Percentiles rank a stretch among this genome's conserved stretches.
phyloP scores from a whole-genome alignment of 306 rosid species.

The Rubus parviflorus region DNA sequence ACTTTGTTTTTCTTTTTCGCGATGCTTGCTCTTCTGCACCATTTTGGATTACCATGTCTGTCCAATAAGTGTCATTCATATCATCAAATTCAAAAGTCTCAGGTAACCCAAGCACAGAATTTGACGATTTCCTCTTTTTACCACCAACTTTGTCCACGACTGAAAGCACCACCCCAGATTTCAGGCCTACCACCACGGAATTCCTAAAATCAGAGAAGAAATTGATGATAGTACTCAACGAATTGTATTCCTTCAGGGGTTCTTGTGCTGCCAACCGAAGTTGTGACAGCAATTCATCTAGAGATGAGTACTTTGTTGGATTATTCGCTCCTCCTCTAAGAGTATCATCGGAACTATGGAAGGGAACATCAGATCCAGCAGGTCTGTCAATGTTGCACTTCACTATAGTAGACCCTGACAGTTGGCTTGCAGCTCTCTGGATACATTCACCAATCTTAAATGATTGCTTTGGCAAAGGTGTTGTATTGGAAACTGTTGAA shows the following conservation, averaged over 20 bases:
- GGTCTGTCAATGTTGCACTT: slow-evolving; percentile 56
- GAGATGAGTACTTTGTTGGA: slow-evolving; percentile 60
- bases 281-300: slow-evolving; percentile 63
- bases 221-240: slow-evolving; percentile 45
- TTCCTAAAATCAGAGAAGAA: slow-evolving; percentile 91
- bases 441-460: slow-evolving; percentile 91
- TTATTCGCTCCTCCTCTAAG: slow-evolving; percentile 35
- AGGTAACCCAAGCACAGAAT: slow-evolving; percentile 41
- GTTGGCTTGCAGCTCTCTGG: slow-evolving; percentile 90
- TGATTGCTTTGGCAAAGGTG: slow-evolving; percentile 46
- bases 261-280: slow-evolving; percentile 67
- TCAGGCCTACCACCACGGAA: slow-evolving; percentile 45
- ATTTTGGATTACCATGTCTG: slow-evolving; percentile 86
- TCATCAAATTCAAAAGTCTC: slow-evolving; percentile 93
- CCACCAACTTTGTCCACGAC: slow-evolving; percentile 40
- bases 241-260: slow-evolving; percentile 51
- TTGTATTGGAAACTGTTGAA: slow-evolving; percentile 52
- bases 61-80: slow-evolving; percentile 95
- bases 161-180: slow-evolving; percentile 39
- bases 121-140: slow-evolving; percentile 56
- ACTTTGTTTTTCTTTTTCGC: slow-evolving; percentile 55
- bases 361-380: slow-evolving; percentile 40
- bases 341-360: slow-evolving; percentile 49
- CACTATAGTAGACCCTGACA: slow-evolving; percentile 59
- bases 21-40: slow-evolving; percentile 71